Base-by-base conservation (phyloP, 257 asterid species). In the Penstemon newberryi region DNA sequence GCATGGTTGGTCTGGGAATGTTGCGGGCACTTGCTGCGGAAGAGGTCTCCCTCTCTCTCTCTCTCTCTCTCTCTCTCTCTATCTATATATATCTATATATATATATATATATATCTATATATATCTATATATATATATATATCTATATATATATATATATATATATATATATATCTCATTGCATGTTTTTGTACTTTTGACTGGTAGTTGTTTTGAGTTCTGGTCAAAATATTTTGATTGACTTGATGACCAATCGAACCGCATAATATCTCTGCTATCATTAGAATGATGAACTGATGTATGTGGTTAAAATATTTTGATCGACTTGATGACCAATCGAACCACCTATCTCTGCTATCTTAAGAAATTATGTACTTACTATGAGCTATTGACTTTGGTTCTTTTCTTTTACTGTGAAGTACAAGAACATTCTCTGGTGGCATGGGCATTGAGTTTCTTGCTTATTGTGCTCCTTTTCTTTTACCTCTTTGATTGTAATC, bases 1-100 rank as follows among this genome's bases (percentile, higher is more conserved):
- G 85, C 80, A 82, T 86, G 82, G 91, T 86, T 89, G 95, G 85
- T 86, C 89, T 84, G 84, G 87, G 85, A 78, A 76, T 81, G 67
- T 80, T 86, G 90, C 92, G 60, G 96, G 96, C 89, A 81, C 95
- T 57, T 87, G 84, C 92, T 85, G 69, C 75, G 76, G 80, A 79
- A 74, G 74, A 82, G 94, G 95, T 86, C 53, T 74, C 43, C 61
- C 64, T 51, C 64, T 59, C 75, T 56, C 65, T 69, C 54, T 53
- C 71, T 49, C 69, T 13, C 57, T 5, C 38, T 19, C 56, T 57
- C 55, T 47, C 8, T 15, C 67, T 12, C 52, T 45, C 67, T 56
- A 33, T 38, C 12, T 36, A 4, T 50, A 12, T 61, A 25, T 39
- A 47, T 5, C 6, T 19, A 19, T 19, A 25, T 25, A 25, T 25